Conservation (phyloP, 352 stramenopile genomes). For the Phytopythium montanum region DNA sequence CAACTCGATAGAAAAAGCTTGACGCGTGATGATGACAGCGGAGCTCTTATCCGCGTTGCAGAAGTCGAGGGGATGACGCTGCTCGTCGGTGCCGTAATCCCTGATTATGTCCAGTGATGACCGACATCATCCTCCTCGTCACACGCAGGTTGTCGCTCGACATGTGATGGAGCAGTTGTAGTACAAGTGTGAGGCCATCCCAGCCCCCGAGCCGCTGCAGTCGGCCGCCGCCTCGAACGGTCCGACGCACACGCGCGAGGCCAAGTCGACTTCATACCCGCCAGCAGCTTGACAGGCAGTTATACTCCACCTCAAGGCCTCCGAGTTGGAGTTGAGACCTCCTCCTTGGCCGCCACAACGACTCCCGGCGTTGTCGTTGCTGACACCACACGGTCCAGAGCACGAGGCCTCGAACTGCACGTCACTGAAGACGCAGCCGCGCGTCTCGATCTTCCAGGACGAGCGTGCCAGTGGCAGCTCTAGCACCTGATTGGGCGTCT, state of each 20-base stretch:
- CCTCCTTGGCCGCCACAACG: conserved; percentile 16
- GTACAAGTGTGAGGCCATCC: conserved; percentile 32
- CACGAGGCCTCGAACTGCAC: conserved; percentile 45
- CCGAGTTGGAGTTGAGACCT: conserved; percentile 57
- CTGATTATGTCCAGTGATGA: neutral
- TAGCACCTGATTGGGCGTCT: conserved; percentile 66
- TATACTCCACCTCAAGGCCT: conserved; percentile 25
- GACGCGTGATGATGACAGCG: neutral
- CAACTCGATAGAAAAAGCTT: neutral
- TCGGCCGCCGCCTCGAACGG: conserved; percentile 47
- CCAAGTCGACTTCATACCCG: conserved; percentile 44
- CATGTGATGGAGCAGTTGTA: conserved; percentile 63
- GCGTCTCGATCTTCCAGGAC: conserved; percentile 61
- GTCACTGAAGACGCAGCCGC: conserved; percentile 48
- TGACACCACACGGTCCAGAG: conserved; percentile 31
- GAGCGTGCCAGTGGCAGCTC: conserved; percentile 38
- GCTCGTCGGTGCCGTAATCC: neutral
- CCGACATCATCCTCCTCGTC: neutral
- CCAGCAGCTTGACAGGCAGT: conserved; percentile 21
- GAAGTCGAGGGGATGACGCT: neutral
- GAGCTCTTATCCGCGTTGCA: neutral
- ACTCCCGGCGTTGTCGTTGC: neutral
- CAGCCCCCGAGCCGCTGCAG: conserved; percentile 34
- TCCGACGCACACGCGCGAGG: conserved; percentile 41
- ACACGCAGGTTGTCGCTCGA: conserved; percentile 3